These are phyloP conservation scores for Medicago arabica DNA, from an alignment of 306 rosid genomes.

Conservation along the genomic window DNA sequence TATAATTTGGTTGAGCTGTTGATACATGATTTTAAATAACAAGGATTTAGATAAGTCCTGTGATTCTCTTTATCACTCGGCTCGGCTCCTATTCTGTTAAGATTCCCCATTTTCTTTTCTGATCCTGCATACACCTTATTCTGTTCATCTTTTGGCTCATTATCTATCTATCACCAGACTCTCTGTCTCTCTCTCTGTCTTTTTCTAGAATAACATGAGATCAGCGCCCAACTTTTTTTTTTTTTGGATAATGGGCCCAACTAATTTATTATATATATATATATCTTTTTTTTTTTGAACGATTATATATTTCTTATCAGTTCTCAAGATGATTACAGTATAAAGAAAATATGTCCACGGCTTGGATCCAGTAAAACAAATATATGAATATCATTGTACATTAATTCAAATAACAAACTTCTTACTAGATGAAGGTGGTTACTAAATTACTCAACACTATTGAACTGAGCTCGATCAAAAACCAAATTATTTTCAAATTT, in stretches of 20 bases:
- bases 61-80: not conserved
- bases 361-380: conserved; percentile 14
- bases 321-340: conserved; percentile 18
- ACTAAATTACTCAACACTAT: conserved; percentile 1
- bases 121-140: not conserved
- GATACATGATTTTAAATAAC: conserved; percentile 3
- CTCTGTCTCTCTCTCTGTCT: not conserved
- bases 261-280: not conserved
- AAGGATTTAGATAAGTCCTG: not conserved
- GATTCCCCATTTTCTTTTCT: not conserved
- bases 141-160: not conserved
- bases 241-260: not conserved
- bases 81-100: not conserved
- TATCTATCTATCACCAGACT: not conserved
- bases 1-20: conserved; percentile 12
- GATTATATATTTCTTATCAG: conserved; percentile 2
- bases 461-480: conserved; percentile 10
- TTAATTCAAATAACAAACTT: conserved; percentile 9
- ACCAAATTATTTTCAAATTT: conserved; percentile 20
- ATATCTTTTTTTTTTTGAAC: too few relatives aligned
- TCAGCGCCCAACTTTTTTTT: not conserved
- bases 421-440: not conserved
- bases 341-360: not conserved
- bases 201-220: not conserved
- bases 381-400: conserved; percentile 1